A percentile compares a stretch with the other conserved stretches of the same genome.
phyloP scores from a whole-genome alignment of 2,329 filamentous ascomycete genomes.

The Dothidotthia symphoricarpi region DNA sequence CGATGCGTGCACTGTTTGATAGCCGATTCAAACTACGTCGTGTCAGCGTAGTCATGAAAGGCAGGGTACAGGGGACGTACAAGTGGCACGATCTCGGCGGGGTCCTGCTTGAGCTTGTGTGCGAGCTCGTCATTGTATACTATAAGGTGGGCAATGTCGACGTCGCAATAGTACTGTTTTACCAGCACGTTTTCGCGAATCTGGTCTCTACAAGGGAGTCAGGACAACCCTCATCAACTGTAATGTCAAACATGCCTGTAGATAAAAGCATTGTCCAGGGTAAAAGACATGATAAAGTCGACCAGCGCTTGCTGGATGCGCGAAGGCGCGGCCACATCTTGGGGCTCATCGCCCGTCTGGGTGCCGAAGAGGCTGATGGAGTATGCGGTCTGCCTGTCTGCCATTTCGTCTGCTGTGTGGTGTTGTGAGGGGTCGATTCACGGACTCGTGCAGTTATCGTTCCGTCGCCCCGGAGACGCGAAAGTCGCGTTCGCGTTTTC shows the following conservation, averaged over 20 bases:
- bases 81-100: conserved; percentile 86
- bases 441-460: conserved; percentile 11
- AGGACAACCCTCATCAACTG: no score
- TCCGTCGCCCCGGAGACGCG: conserved; percentile 21
- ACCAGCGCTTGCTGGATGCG: conserved; percentile 73
- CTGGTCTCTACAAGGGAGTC: conserved; percentile 90
- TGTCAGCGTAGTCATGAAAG: conserved; percentile 13
- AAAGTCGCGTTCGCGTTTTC: conserved; percentile 16
- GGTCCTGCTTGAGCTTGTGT: conserved; percentile 83
- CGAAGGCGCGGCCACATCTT: conserved; percentile 34
- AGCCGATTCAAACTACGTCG: conserved; percentile 77
- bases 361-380: conserved; percentile 73
- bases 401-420: conserved; percentile 23
- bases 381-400: conserved; percentile 81
- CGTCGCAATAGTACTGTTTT: conserved; percentile 92
- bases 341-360: conserved; percentile 34
- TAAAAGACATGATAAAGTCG: conserved; percentile 89
- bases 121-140: conserved; percentile 95
- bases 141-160: conserved; percentile 93
- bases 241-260: conserved; percentile 68
- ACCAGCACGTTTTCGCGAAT: conserved; percentile 90
- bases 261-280: conserved; percentile 89
- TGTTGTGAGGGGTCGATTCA: conserved; percentile 13
- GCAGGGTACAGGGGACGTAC: conserved; percentile 52
- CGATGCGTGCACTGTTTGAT: conserved; percentile 87